Evolutionary conservation across 345 rosid genomes (phyloP).

Genomic region (Balakata baccata): DNA sequence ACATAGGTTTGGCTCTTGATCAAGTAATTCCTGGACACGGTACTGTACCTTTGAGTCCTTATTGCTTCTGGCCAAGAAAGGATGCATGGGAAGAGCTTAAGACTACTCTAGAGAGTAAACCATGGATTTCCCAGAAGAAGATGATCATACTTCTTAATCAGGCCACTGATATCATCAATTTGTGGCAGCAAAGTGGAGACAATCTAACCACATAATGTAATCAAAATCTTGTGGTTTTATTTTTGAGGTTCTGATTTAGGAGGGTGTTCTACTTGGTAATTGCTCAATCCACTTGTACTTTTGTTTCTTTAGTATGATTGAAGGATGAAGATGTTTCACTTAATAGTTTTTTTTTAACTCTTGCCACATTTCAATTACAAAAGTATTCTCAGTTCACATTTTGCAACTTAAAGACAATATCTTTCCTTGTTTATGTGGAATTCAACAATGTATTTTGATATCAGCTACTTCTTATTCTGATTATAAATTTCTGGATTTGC

Average conservation of each 20-base stretch:
- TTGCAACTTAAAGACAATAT: neutral
- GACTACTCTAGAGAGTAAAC: conserved; percentile 64
- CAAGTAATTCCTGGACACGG: conserved; percentile 72
- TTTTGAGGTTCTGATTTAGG: too few relatives aligned
- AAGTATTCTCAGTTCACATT: too few relatives aligned
- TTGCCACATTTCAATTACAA: too few relatives aligned
- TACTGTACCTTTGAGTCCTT: conserved; percentile 67
- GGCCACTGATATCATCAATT: conserved; percentile 80
- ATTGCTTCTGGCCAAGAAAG: conserved; percentile 76
- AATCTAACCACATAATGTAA: conserved; percentile 32
- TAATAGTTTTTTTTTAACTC: too few relatives aligned
- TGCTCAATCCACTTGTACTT: too few relatives aligned
- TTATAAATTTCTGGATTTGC: neutral
- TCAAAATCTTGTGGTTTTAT: too few relatives aligned
- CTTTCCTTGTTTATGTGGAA: neutral
- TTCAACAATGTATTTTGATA: neutral
- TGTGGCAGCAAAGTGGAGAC: conserved; percentile 90
- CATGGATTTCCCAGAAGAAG: conserved; percentile 79
- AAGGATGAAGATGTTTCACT: too few relatives aligned
- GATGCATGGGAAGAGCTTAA: conserved; percentile 91
- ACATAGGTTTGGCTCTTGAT: conserved; percentile 69
- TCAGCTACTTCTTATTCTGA: neutral
- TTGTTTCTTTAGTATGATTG: too few relatives aligned
- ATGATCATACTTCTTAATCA: conserved; percentile 79
- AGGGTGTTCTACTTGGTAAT: too few relatives aligned